phyloP scores from a whole-genome alignment of 2,329 filamentous ascomycete species.

The Fusarium liriodendri region DNA sequence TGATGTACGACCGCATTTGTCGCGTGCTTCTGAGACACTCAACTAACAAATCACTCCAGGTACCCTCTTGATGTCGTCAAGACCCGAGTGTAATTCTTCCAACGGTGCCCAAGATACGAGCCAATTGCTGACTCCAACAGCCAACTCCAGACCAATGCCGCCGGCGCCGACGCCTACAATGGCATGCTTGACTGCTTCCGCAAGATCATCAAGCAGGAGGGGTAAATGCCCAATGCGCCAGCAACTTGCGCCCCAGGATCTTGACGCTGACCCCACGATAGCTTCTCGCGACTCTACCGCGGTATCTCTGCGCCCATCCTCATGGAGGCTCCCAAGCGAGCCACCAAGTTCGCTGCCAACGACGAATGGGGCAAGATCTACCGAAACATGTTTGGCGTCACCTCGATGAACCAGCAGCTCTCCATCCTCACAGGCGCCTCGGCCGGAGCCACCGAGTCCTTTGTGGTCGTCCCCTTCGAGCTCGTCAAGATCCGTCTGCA shows the following conservation, averaged over 20 bases:
- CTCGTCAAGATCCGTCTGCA: constrained; percentile 98
- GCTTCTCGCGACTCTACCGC: constrained; percentile 90
- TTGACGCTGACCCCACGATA: constrained; percentile 51
- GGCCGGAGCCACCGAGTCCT: constrained; percentile 93
- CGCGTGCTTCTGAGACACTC: constrained; percentile 26
- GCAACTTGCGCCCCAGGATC: constrained; percentile 4
- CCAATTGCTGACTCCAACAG: constrained; percentile 58
- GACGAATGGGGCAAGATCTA: constrained; percentile 98
- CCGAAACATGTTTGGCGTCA: constrained; percentile 83
- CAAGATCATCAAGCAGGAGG: constrained; percentile 97
- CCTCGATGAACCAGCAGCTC: constrained; percentile 91
- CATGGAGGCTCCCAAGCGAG: constrained; percentile 95
- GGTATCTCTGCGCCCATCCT: constrained; percentile 96
- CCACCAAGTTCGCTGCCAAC: constrained; percentile 99
- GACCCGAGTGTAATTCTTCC: constrained; percentile 84
- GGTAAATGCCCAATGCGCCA: constrained; percentile 64
- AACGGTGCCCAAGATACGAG: constrained; percentile 27
- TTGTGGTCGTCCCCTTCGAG: constrained; percentile 98
- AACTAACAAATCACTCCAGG: constrained; percentile 64
- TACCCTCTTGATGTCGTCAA: constrained; percentile 99
- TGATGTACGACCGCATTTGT: constrained; percentile 72
- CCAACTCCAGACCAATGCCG: constrained; percentile 84
- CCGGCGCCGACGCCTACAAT: constrained; percentile 87
- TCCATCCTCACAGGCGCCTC: constrained; percentile 94
- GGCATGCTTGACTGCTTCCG: constrained; percentile 98